Evolutionary conservation across 495 filamentous ascomycete species (phyloP).

Genomic region (Arthonia radiata): DNA sequence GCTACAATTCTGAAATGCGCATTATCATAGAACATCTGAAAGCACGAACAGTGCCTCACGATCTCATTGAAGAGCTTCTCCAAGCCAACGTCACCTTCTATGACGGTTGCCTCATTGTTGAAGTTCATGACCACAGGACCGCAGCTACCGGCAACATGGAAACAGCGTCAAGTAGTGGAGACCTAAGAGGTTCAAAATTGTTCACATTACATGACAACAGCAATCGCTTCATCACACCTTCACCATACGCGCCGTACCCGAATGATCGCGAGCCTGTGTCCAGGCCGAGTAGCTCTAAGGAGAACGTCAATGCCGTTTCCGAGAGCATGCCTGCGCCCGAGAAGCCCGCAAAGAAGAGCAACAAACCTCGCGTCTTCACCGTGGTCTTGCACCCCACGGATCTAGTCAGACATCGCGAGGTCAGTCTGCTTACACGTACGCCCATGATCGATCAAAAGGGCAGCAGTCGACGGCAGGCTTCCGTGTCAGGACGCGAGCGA

Average conservation of each 20-base stretch:
- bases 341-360: constrained; percentile 17
- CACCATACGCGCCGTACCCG: constrained; percentile 59
- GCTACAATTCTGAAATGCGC: constrained; percentile 76
- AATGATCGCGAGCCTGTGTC: constrained; percentile 21
- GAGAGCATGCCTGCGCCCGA: constrained; percentile 27
- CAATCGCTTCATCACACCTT: constrained; percentile 65
- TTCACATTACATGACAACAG: constrained; percentile 86
- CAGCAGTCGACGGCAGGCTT: constrained; percentile 12
- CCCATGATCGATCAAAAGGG: constrained; percentile 30
- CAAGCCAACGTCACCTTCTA: constrained; percentile 56
- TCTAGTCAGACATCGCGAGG: constrained; percentile 44
- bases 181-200: constrained; percentile 32
- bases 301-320: constrained; percentile 14
- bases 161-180: constrained; percentile 19
- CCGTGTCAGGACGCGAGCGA: constrained; percentile 21
- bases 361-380: constrained; percentile 42
- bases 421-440: constrained; percentile 50
- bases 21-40: constrained; percentile 56
- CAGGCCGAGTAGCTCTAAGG: constrained; percentile 13
- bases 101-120: constrained; percentile 88
- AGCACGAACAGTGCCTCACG: constrained; percentile 40
- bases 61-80: constrained; percentile 45
- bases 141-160: constrained; percentile 18
- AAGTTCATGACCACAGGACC: constrained; percentile 65
- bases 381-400: constrained; percentile 70